Conservation (phyloP, 2,329 filamentous ascomycete genomes). For the Penicillium sp. region DNA sequence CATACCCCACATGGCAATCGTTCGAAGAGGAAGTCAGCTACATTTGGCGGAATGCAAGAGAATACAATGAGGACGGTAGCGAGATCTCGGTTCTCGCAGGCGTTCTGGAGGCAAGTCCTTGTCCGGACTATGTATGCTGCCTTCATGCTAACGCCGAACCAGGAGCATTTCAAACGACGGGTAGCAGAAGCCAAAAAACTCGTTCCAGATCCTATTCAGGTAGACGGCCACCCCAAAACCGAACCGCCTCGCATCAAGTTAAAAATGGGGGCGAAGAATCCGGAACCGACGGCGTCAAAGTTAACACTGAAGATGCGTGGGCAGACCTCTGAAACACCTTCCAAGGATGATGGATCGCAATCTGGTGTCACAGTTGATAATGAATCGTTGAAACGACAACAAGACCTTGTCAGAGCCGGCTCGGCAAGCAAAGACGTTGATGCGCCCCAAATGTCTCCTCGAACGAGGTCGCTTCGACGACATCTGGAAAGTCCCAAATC, state of each 20-base stretch:
- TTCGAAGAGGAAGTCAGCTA: conserved; percentile 75
- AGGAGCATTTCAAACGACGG: conserved; percentile 66
- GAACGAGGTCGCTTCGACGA: conserved; percentile 38
- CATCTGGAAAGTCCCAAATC: conserved; percentile 25
- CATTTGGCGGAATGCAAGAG: conserved; percentile 82
- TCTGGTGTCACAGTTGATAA: conserved; percentile 52
- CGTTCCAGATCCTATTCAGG: conserved; percentile 60
- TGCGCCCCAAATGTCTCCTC: conserved; percentile 18
- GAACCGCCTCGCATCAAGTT: conserved; percentile 74
- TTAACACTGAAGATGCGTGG: conserved; percentile 68
- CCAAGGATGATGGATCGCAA: conserved; percentile 40
- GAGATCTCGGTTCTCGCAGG: conserved; percentile 73
- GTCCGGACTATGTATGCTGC: background rate
- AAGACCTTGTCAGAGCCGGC: conserved; percentile 49
- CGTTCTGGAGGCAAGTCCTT: conserved; percentile 64
- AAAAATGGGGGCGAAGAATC: conserved; percentile 55
- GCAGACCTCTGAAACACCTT: conserved; percentile 49
- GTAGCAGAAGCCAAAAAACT: conserved; percentile 67
- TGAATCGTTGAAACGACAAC: conserved; percentile 52
- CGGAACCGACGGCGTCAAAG: conserved; percentile 51
- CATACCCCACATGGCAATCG: conserved; percentile 76
- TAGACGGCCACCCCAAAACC: conserved; percentile 39
- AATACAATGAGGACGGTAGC: conserved; percentile 89
- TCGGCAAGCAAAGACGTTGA: conserved; percentile 29
- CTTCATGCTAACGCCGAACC: conserved; percentile 13